These are phyloP conservation scores for Fibroporia radiculosa DNA, from an alignment of 768 basidiomycete genomes.

Conservation along the genomic window DNA sequence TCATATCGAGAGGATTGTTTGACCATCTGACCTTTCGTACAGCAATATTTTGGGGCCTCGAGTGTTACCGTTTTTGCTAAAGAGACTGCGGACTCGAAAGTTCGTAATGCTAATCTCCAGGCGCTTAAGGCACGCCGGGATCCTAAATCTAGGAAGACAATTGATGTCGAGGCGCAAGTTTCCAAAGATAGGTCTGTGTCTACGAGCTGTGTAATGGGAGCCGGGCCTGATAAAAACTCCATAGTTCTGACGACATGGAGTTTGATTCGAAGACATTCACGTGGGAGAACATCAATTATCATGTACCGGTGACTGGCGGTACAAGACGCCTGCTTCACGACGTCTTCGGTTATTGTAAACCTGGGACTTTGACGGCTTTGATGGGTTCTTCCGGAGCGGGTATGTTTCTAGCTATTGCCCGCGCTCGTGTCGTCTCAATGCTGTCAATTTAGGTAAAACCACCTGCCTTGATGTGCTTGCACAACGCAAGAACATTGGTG, in stretches of 20 bases:
- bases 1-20: not conserved
- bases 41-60: conserved; percentile 44
- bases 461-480: conserved; percentile 72
- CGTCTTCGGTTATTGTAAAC: conserved; percentile 74
- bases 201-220: not conserved
- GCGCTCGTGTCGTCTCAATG: not conserved
- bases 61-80: conserved; percentile 54
- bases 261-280: conserved; percentile 56
- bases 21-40: conserved; percentile 9
- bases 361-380: conserved; percentile 81
- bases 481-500: conserved; percentile 64
- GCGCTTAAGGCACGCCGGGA: conserved; percentile 41
- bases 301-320: conserved; percentile 61
- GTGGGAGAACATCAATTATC: conserved; percentile 75
- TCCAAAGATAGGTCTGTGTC: conserved; percentile 11
- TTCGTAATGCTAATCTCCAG: conserved; percentile 43
- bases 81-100: conserved; percentile 46
- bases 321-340: conserved; percentile 60
- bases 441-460: conserved; percentile 47
- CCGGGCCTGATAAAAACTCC: not conserved
- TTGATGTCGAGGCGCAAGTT: conserved; percentile 9
- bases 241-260: not conserved
- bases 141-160: conserved; percentile 9
- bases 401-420: conserved; percentile 16
- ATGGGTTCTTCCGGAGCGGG: conserved; percentile 85